Evolutionary conservation across 257 asterid genomes (phyloP).

Genomic region (Nicotiana undulata): DNA sequence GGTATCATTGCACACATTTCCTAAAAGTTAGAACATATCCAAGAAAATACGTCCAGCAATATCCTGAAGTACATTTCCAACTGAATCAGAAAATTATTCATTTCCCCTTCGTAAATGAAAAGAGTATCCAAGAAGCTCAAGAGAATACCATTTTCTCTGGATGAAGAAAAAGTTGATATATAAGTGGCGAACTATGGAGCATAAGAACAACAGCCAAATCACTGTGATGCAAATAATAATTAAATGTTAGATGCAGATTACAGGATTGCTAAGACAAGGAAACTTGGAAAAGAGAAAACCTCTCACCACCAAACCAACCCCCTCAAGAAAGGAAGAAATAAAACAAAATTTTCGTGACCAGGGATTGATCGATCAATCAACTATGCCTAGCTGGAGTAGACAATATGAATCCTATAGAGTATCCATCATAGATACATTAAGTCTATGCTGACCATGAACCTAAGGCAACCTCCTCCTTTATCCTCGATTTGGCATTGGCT

Average conservation of each 20-base stretch:
- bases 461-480: neutral
- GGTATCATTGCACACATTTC: neutral
- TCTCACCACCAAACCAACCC: too few species aligned
- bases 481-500: neutral
- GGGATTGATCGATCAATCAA: neutral
- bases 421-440: neutral
- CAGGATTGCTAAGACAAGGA: too few species aligned
- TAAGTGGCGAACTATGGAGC: neutral
- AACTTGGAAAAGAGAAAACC: too few species aligned
- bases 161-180: neutral
- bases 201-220: neutral
- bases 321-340: neutral
- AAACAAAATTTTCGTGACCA: neutral
- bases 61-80: neutral
- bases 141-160: neutral
- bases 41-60: neutral
- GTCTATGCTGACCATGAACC: neutral
- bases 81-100: neutral
- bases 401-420: neutral
- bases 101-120: neutral
- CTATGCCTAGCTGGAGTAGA: neutral
- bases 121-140: neutral
- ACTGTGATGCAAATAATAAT: neutral
- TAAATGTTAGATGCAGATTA: neutral
- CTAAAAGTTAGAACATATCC: neutral